These are phyloP conservation scores for Dothiorella sarmentorum DNA, from an alignment of 2,329 filamentous ascomycete genomes.

Conservation along the genomic window DNA sequence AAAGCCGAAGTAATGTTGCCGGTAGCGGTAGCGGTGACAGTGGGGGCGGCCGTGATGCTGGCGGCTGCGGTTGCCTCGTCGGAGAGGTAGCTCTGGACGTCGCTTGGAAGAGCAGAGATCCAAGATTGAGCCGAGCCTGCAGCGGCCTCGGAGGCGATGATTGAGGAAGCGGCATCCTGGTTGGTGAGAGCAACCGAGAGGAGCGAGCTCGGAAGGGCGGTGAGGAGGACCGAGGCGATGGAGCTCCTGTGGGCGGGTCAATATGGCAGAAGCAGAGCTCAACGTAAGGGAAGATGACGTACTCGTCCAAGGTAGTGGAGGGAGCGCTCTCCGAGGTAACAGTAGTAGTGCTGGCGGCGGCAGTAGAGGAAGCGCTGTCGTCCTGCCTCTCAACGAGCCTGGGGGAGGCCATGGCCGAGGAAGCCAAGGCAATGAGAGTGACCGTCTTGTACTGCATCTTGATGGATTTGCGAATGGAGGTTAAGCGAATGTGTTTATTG, in stretches of 20 bases:
- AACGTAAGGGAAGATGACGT: not conserved
- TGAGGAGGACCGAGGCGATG: constrained; percentile 35
- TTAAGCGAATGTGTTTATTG: not conserved
- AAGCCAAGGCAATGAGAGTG: constrained; percentile 29
- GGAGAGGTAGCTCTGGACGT: constrained; percentile 43
- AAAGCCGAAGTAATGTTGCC: constrained; percentile 23
- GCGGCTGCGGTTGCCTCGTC: constrained; percentile 12
- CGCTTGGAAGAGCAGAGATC: constrained; percentile 44
- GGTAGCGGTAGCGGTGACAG: constrained; percentile 21
- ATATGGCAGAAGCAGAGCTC: too few relatives aligned
- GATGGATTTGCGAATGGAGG: not conserved
- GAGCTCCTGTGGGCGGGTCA: not conserved
- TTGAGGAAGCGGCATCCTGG: constrained; percentile 38
- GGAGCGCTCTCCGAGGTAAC: too few relatives aligned
- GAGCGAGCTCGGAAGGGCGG: constrained; percentile 43
- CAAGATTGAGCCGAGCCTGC: constrained; percentile 43
- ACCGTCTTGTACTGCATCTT: constrained; percentile 33
- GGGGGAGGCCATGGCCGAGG: constrained; percentile 21
- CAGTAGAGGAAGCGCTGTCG: not conserved
- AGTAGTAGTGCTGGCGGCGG: too few relatives aligned
- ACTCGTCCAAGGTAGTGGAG: not conserved
- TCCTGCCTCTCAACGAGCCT: constrained; percentile 4
- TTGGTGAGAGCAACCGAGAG: constrained; percentile 41
- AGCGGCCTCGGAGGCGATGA: constrained; percentile 43
- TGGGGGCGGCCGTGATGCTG: not conserved